phyloP scores from a whole-genome alignment of 2,329 filamentous ascomycete species.

The Cladorrhinum sp. region DNA sequence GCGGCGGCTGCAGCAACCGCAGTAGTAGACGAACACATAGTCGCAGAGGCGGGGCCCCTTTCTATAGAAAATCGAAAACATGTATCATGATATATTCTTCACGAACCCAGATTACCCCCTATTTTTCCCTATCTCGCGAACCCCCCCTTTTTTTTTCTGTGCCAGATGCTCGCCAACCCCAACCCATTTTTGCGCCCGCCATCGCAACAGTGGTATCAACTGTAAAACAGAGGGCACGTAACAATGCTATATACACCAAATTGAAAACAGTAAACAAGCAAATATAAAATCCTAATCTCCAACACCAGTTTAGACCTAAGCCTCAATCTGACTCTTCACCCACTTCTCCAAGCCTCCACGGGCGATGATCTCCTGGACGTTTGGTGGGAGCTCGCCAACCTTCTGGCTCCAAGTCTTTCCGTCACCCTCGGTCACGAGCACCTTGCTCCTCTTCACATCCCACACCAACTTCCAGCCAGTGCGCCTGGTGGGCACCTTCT shows the following conservation, averaged over 20 bases:
- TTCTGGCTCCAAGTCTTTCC: slow-evolving; percentile 72
- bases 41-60: neutral
- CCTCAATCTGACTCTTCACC: slow-evolving; percentile 67
- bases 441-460: slow-evolving; percentile 71
- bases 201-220: neutral
- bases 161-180: neutral
- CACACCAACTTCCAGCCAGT: slow-evolving; percentile 82
- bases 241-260: neutral
- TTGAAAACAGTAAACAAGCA: neutral
- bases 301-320: neutral
- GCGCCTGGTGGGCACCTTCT: slow-evolving; percentile 62
- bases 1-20: neutral
- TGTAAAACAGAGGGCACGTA: neutral
- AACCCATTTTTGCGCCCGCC: neutral
- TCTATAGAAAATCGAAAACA: neutral
- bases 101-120: neutral
- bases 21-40: neutral
- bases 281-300: neutral
- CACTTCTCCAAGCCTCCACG: slow-evolving; percentile 75
- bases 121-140: neutral
- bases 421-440: slow-evolving; percentile 67
- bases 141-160: neutral
- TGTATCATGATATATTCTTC: neutral
- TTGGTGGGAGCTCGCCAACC: slow-evolving; percentile 78
- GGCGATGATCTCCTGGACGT: slow-evolving; percentile 83